Evolutionary conservation across 345 rosid species (phyloP).

Genomic region (Geranium brycei): DNA sequence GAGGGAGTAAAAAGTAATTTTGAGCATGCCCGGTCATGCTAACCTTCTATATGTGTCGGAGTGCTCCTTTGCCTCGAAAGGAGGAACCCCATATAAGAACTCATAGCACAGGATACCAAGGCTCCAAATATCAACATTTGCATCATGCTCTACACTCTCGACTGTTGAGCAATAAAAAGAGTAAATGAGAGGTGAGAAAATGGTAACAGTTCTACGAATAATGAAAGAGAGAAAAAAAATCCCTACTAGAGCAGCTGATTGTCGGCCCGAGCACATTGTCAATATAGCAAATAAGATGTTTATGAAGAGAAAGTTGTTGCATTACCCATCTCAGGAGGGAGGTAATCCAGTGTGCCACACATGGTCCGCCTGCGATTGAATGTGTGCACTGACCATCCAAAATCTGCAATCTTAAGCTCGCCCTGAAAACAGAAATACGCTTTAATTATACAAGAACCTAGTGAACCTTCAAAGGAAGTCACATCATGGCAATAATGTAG

Average conservation of each 20-base stretch:
- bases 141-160: slow-evolving; percentile 91
- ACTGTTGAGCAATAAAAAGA: slow-evolving; percentile 27
- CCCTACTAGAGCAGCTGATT: too few relatives aligned
- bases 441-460: too few relatives aligned
- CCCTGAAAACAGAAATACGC: slow-evolving; percentile 37
- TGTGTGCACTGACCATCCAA: slow-evolving; percentile 99
- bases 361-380: slow-evolving; percentile 92
- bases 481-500: neutral
- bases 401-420: slow-evolving; percentile 97
- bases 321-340: slow-evolving; percentile 97
- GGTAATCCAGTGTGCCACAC: slow-evolving; percentile 97
- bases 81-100: slow-evolving; percentile 81
- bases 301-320: too few relatives aligned
- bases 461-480: neutral
- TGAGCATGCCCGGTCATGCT: too few relatives aligned
- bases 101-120: slow-evolving; percentile 91
- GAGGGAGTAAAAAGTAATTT: too few relatives aligned
- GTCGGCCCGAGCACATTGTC: too few relatives aligned
- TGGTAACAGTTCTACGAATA: too few relatives aligned
- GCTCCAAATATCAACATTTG: slow-evolving; percentile 96
- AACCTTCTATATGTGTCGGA: slow-evolving; percentile 91
- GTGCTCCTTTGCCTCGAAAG: slow-evolving; percentile 87
- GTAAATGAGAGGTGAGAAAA: neutral
- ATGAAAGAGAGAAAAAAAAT: too few relatives aligned
- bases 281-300: too few relatives aligned